These are phyloP conservation scores for Picochlorum sp. DNA, from an alignment of 139 green algal genomes.

Conservation along the genomic window DNA sequence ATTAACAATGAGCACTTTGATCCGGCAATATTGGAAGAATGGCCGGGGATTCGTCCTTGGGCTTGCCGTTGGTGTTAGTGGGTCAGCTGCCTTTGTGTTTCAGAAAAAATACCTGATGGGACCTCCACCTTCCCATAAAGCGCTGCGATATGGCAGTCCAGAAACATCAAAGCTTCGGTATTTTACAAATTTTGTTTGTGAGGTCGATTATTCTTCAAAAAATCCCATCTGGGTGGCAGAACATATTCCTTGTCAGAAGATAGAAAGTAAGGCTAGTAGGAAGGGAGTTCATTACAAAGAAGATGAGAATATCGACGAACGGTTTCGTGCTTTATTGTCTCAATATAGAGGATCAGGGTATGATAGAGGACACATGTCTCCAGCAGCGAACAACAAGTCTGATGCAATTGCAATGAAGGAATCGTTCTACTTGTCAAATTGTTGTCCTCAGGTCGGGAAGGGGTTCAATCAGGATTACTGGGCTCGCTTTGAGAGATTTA, in stretches of 20 bases:
- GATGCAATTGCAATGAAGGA: constrained; percentile 71
- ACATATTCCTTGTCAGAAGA: constrained; percentile 27
- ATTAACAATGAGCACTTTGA: too few relatives aligned
- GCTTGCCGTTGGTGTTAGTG: too few relatives aligned
- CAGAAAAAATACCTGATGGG: too few relatives aligned
- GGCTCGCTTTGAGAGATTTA: constrained; percentile 86
- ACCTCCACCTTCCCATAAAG: too few relatives aligned
- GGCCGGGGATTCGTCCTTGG: too few relatives aligned
- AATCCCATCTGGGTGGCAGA: constrained; percentile 75
- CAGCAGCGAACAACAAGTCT: constrained; percentile 73
- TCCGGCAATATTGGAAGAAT: too few relatives aligned
- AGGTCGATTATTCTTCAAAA: constrained; percentile 58
- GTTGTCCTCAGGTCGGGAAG: constrained; percentile 60
- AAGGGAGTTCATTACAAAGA: constrained; percentile 53
- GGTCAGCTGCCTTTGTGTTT: too few relatives aligned
- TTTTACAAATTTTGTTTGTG: constrained; percentile 36
- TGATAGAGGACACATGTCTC: constrained; percentile 87
- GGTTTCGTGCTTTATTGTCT: constrained; percentile 58
- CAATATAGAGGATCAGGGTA: constrained; percentile 74
- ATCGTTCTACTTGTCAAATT: constrained; percentile 78
- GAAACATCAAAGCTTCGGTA: constrained; percentile 12
- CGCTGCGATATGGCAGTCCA: constrained; percentile 19
- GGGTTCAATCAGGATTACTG: constrained; percentile 96
- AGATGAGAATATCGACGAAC: constrained; percentile 50
- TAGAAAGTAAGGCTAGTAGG: constrained; percentile 26